Percentiles rank a stretch among this genome's conserved stretches.
These are phyloP conservation scores for Schizonepeta tenuifolia DNA, from an alignment of 257 asterid species.

Conservation along the genomic window DNA sequence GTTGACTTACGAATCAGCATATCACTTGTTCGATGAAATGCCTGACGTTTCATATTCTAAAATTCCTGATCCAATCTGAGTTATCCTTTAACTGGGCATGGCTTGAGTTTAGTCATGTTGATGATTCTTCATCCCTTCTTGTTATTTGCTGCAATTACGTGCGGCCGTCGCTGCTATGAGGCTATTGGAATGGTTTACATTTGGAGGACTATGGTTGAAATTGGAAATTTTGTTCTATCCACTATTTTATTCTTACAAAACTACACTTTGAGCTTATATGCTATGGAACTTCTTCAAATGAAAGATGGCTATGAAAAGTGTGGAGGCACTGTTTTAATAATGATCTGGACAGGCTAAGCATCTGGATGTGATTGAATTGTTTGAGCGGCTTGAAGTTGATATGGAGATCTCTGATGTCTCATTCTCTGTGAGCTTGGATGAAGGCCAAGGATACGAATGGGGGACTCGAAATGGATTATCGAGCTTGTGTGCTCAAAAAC, in stretches of 20 bases:
- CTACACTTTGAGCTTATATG: too few relatives aligned
- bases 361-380: constrained; percentile 25
- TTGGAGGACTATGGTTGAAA: background rate
- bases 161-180: background rate
- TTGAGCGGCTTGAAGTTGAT: constrained; percentile 19
- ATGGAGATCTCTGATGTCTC: background rate
- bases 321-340: background rate
- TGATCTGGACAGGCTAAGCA: background rate
- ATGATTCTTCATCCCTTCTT: background rate
- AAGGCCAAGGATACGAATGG: constrained; percentile 73
- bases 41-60: background rate
- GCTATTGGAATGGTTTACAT: background rate
- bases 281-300: background rate
- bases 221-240: too few relatives aligned
- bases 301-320: background rate
- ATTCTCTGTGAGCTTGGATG: constrained; percentile 71
- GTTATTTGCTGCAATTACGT: background rate
- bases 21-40: constrained; percentile 2
- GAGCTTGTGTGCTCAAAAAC: constrained; percentile 76
- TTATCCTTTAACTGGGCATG: background rate
- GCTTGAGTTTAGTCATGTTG: background rate
- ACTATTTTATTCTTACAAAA: too few relatives aligned
- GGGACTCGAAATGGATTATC: constrained; percentile 71
- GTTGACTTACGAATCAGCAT: background rate
- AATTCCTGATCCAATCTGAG: too few relatives aligned